Evolutionary conservation across 1,284 basidiomycete genomes (phyloP).

Genomic region (Trametes sp.): DNA sequence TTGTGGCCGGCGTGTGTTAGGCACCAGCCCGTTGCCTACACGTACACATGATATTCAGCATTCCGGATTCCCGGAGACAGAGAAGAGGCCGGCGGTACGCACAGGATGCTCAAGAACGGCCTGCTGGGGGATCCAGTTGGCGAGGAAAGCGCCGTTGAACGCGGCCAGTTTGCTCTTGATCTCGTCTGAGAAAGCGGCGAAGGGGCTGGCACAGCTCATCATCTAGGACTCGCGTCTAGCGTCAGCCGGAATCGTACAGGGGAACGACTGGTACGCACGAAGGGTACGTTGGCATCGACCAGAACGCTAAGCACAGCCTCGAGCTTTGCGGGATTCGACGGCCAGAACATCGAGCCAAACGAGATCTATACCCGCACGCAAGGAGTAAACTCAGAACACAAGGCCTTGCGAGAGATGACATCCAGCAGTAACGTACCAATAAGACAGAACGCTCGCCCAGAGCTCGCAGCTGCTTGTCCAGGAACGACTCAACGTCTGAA

Average conservation of each 20-base stretch:
- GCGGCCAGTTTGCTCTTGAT: conserved; percentile 22
- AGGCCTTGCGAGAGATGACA: no score
- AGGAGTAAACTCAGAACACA: no score
- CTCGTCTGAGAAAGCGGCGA: conserved; percentile 20
- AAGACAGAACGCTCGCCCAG: conserved; percentile 30
- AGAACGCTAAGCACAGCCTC: conserved; percentile 25
- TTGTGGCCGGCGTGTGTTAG: conserved; percentile 35
- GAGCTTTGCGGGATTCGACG: conserved; percentile 21
- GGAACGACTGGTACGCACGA: conserved; percentile 13
- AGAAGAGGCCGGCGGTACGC: no score
- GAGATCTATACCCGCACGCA: conserved; percentile 18
- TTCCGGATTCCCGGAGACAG: background rate
- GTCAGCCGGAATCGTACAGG: no score
- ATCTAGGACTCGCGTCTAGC: no score
- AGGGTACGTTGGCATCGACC: conserved; percentile 25
- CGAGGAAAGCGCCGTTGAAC: conserved; percentile 25
- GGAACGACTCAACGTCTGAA: conserved; percentile 21
- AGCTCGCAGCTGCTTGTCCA: conserved; percentile 19
- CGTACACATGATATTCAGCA: background rate
- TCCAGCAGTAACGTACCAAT: background rate
- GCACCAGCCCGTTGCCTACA: conserved; percentile 34
- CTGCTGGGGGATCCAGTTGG: conserved; percentile 33
- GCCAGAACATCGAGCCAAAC: conserved; percentile 31
- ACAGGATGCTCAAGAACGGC: conserved; percentile 33
- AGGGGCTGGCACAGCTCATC: conserved; percentile 27